Conservation (phyloP, 2,329 filamentous ascomycete species). For the Cladosporium sp. region DNA sequence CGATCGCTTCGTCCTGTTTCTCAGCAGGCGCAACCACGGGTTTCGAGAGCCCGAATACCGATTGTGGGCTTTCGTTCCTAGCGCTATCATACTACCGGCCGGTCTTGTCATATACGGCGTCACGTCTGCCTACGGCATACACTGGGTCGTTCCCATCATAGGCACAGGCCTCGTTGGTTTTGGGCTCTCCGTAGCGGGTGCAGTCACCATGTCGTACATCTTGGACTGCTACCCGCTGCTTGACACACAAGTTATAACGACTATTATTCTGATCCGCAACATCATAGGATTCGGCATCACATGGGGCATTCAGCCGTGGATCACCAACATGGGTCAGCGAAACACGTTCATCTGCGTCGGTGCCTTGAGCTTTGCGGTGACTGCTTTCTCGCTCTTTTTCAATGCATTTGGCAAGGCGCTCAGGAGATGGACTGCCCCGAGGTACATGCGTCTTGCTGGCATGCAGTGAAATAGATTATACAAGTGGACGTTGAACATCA, state of each 20-base stretch:
- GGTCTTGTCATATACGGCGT: constrained; percentile 46
- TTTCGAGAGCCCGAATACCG: constrained; percentile 39
- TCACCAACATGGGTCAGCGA: constrained; percentile 38
- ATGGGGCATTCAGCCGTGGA: constrained; percentile 49
- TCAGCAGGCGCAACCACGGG: constrained; percentile 36
- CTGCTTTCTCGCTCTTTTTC: constrained; percentile 28
- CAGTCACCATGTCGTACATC: constrained; percentile 42
- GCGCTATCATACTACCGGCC: constrained; percentile 40
- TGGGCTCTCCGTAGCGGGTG: constrained; percentile 46
- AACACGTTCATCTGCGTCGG: constrained; percentile 42
- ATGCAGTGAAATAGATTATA: background rate
- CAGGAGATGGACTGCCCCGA: constrained; percentile 9
- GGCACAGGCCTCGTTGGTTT: constrained; percentile 41
- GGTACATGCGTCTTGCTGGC: constrained; percentile 12
- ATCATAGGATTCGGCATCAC: constrained; percentile 45
- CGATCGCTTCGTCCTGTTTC: constrained; percentile 20
- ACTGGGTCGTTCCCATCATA: constrained; percentile 46
- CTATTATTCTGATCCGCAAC: constrained; percentile 45
- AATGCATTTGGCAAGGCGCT: constrained; percentile 17
- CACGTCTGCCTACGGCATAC: constrained; percentile 42
- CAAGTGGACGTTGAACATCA: too few species aligned
- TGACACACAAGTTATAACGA: constrained; percentile 42
- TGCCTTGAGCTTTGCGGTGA: constrained; percentile 42
- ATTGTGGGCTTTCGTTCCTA: constrained; percentile 37
- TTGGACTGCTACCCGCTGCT: constrained; percentile 45